Percentiles rank a stretch among this genome's conserved stretches.
phyloP scores from a whole-genome alignment of 2,329 filamentous ascomycete species.

The Stachybotrys elegans region DNA sequence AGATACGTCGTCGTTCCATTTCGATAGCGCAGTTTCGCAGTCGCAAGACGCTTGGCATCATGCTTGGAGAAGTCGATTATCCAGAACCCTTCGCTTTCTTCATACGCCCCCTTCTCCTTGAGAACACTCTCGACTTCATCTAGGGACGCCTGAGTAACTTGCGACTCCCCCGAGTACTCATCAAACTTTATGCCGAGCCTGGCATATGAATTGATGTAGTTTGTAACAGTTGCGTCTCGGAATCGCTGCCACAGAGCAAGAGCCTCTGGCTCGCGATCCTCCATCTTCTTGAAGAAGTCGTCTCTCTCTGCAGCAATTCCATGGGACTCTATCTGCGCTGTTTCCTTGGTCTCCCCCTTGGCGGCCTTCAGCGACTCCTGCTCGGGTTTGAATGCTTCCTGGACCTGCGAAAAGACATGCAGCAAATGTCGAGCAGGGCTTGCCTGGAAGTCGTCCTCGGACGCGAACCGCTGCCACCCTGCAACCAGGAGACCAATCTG shows the following conservation, averaged over 20 bases:
- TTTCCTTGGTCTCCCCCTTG: conserved; percentile 35
- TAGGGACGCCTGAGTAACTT: conserved; percentile 47
- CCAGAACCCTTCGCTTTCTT: conserved; percentile 60
- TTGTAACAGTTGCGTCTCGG: conserved; percentile 47
- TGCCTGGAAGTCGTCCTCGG: conserved; percentile 55
- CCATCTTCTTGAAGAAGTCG: conserved; percentile 55
- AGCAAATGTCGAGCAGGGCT: conserved; percentile 66
- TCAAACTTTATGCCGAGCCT: conserved; percentile 53
- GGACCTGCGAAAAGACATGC: conserved; percentile 64
- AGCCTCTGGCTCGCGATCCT: conserved; percentile 49
- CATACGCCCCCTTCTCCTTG: conserved; percentile 54
- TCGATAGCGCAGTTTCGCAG: conserved; percentile 60
- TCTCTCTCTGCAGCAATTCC: conserved; percentile 43
- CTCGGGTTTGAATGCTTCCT: conserved; percentile 56
- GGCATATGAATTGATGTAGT: conserved; percentile 49
- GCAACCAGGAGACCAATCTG: conserved; percentile 60
- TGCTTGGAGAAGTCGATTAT: conserved; percentile 68
- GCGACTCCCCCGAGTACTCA: conserved; percentile 63
- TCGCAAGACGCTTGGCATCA: conserved; percentile 66
- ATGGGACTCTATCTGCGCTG: conserved; percentile 25
- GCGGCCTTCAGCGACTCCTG: conserved; percentile 49
- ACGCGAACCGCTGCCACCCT: conserved; percentile 62
- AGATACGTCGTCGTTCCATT: conserved; percentile 41
- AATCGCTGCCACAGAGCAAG: conserved; percentile 50
- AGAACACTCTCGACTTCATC: conserved; percentile 53